Conservation (phyloP, 2,329 filamentous ascomycete genomes). For the Verticillium tricorpus region DNA sequence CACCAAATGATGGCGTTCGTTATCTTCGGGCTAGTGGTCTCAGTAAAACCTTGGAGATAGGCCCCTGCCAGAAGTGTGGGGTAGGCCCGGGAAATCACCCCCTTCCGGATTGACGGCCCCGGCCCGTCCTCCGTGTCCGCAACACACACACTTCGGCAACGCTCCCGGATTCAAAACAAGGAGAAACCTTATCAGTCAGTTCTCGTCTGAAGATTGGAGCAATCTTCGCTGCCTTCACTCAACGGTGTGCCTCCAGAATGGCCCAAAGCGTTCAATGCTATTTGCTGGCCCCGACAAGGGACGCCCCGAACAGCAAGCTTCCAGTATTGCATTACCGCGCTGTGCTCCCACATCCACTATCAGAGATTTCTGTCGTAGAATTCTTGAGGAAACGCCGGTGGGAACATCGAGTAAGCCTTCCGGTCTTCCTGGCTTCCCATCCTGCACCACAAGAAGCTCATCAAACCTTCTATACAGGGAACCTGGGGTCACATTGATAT, state of each 20-base stretch:
- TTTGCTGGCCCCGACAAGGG: neutral
- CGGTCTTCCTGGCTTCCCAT: neutral
- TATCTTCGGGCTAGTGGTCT: too few relatives aligned
- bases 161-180: too few relatives aligned
- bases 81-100: too few relatives aligned
- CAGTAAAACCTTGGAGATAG: too few relatives aligned
- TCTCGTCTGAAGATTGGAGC: too few relatives aligned
- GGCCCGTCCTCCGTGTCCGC: too few relatives aligned
- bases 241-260: neutral
- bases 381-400: constrained; percentile 14
- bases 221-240: too few relatives aligned
- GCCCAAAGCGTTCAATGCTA: neutral
- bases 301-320: constrained; percentile 13
- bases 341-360: constrained; percentile 9
- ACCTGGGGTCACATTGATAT: constrained; percentile 17
- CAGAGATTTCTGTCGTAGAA: constrained; percentile 10
- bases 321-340: constrained; percentile 16
- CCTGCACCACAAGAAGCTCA: neutral
- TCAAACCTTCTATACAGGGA: neutral
- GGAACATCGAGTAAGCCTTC: constrained; percentile 14
- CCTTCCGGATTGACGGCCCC: too few relatives aligned
- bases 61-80: too few relatives aligned
- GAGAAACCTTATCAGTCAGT: too few relatives aligned
- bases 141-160: too few relatives aligned
- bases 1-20: too few relatives aligned